Evolutionary conservation across 108 stramenopile genomes (phyloP).

Genomic region (Tribonema minus): DNA sequence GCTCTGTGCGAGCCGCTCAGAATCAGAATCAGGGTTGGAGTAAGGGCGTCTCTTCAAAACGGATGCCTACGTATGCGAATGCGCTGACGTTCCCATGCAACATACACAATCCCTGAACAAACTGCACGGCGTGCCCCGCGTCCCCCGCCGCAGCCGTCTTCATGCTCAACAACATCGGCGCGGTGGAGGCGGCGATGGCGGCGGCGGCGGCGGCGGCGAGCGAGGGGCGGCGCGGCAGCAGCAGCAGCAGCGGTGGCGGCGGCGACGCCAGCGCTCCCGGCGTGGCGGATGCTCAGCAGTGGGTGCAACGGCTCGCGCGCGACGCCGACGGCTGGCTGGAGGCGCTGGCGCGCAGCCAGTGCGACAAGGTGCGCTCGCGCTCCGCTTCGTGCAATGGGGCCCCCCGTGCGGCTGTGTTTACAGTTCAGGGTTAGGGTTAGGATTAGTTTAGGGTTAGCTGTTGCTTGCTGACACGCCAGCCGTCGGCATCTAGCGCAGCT

Average conservation of each 20-base stretch:
- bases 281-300: too few species aligned
- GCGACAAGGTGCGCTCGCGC: conserved; percentile 12
- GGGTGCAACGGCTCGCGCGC: conserved; percentile 3
- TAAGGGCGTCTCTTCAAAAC: too few species aligned
- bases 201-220: neutral
- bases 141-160: conserved; percentile 14
- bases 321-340: conserved; percentile 39
- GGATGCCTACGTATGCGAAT: too few species aligned
- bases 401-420: too few species aligned
- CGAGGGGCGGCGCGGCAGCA: too few species aligned
- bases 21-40: too few species aligned
- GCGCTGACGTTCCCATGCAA: neutral
- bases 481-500: too few species aligned
- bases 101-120: neutral
- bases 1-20: too few species aligned
- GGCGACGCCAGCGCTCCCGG: neutral
- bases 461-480: too few species aligned
- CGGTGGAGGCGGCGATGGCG: neutral
- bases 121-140: neutral
- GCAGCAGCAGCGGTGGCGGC: neutral
- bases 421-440: too few species aligned
- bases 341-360: conserved; percentile 20
- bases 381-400: neutral
- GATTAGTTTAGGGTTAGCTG: too few species aligned
- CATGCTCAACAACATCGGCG: conserved; percentile 44